Percentiles rank a stretch among this genome's conserved stretches.
phyloP scores from a whole-genome alignment of 1,139 yeast genomes.

The Debaryomyces robertsiae region DNA sequence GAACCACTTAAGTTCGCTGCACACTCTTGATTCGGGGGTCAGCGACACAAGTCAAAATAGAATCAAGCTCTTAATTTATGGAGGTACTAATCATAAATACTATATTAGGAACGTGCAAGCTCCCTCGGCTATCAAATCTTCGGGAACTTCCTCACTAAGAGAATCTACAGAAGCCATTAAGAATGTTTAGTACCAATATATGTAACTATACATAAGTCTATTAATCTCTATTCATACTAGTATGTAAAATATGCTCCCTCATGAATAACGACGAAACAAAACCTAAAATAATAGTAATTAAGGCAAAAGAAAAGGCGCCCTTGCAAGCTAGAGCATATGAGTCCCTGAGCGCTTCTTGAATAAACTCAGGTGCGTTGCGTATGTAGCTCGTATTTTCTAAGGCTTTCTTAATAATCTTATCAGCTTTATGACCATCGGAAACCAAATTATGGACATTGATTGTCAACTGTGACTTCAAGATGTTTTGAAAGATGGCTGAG shows the following conservation, averaged over 20 bases:
- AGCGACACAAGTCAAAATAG: constrained; percentile 9
- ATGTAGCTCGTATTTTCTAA: constrained; percentile 60
- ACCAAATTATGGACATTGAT: constrained; percentile 27
- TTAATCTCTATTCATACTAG: constrained; percentile 39
- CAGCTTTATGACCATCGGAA: constrained; percentile 35
- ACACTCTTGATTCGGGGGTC: constrained; percentile 17
- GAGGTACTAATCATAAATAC: constrained; percentile 47
- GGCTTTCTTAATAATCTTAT: constrained; percentile 51
- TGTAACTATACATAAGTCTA: background rate
- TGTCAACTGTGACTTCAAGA: constrained; percentile 23
- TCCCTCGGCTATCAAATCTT: too few species aligned
- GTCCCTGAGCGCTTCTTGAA: constrained; percentile 45
- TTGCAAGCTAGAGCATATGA: constrained; percentile 56
- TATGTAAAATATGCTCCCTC: constrained; percentile 48
- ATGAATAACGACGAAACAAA: constrained; percentile 38
- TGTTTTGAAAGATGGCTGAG: constrained; percentile 61
- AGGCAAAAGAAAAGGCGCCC: constrained; percentile 54
- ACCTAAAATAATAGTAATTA: constrained; percentile 41
- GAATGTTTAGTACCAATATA: background rate
- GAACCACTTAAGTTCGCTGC: constrained; percentile 26
- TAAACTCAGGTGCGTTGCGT: constrained; percentile 49
- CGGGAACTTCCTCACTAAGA: too few species aligned
- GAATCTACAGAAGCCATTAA: too few species aligned
- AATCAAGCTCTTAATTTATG: constrained; percentile 26
- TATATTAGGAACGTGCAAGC: constrained; percentile 30